Base-by-base conservation (phyloP, 83 land plant genomes). In the Thuja plicata region DNA sequence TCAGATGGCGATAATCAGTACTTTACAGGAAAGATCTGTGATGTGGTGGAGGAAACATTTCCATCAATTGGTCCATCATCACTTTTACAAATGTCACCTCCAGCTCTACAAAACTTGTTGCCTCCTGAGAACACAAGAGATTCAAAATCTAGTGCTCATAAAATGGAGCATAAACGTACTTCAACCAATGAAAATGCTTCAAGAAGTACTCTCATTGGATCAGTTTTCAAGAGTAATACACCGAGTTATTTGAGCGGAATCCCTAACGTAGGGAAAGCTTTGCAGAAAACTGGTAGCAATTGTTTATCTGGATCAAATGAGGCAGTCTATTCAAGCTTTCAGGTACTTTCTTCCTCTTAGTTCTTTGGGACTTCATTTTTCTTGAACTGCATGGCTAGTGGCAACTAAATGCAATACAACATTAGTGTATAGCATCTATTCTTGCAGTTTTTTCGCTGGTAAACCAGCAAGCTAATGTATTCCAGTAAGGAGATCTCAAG, bases 21-120 rank as follows among this genome's bases (percentile, higher is more conserved):
- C 73, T 86, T 92, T 57, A 93, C 96, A 5, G 91, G 92, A 17
- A 93, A 92, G 21, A 92, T 94, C 88, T 92, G 96, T 60, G 93
- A 94, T 86, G 93, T 92, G 7, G 90, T 89, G 38, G 93, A 92
- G 34, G 96, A 94, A 40, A 88, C 91, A 84, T 94, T 92, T 55
- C 94, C 92, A 46, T 91, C 92, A 74, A 87, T 90, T 38, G 73
- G n/a, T 27, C 73, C 73, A 27, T 66, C 73, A 7, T 66, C 73
- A 66, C 2, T 66, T 6, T 27, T 66, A 27, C 73, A 66, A 66
- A 27, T 66, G 73, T 93, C 96, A 37, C 93, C 91, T 70, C 96
- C 96, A 87, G 88, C 90, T 66, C 91, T 87, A 27, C 91, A 89
- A 57, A 90, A 88, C 38, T 74, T 94, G 48, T 94, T 94, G 54